Base-by-base conservation (phyloP, 768 basidiomycete genomes). In the Boletus insuetus region DNA sequence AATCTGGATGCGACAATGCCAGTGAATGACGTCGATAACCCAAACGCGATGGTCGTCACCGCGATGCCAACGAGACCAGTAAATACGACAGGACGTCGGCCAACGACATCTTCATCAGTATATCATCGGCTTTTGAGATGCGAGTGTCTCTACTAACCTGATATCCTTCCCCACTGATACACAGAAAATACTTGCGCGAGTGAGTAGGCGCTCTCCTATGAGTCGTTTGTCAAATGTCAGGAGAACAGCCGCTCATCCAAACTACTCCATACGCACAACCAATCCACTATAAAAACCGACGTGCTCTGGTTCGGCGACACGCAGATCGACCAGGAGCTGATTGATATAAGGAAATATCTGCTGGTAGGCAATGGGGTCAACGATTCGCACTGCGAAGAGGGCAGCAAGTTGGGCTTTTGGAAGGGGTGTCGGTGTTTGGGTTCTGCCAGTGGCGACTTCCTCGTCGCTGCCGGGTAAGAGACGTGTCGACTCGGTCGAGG, bases 271-370 rank as follows among this genome's bases (percentile, higher is more conserved):
- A 60, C 61, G 20, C 43, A 84, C 84, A 52, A 85, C 80, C 38
- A 86, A 48, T 14, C 86, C 86, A 57, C 84, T 86, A 65, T 86
- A 87, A 51, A 85, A 82, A 2, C 85, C 86, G 19, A 85, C 79
- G 54, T 75, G 74, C 14, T 81, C 81, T 4, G 78, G 78, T 58
- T 82, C 75, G 16, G 83, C 81, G 31, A 85, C 62, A 50, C 77
- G 70, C 1, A 87, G 69, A 38, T 76, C 75, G 12, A 72, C 73
- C 49, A 88, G 78, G 68, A 86, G 79, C 64, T 86, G 76, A 59
- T 87, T 87, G 53, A 87, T 77, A 60, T 85, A 88, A 2, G 86
- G 85, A 49, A 79, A 79, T 35, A 87, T 78, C 59, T 86, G 82
- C 1, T 79, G 78, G 69, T 82, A 84, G 6, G 79, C 77, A 19